Conservation (phyloP, 176 grass and related monocot genomes). For the Raddia distichophylla region DNA sequence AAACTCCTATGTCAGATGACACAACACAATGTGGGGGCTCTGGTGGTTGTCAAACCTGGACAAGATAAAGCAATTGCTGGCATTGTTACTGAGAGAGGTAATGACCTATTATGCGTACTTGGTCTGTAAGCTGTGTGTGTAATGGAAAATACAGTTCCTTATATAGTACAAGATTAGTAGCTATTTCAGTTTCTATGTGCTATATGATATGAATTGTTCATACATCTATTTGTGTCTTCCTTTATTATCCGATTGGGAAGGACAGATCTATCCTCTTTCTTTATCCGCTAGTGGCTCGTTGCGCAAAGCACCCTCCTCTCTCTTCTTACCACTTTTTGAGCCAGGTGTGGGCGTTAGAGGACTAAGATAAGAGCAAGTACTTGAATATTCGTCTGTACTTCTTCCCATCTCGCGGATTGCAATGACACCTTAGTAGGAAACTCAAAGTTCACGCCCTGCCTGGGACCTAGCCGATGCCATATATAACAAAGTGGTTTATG, state of each 20-base stretch:
- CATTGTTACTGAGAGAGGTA: conserved; percentile 99
- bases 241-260: too few relatives aligned
- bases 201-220: not conserved
- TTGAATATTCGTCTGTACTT: too few relatives aligned
- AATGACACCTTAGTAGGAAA: too few relatives aligned
- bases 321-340: too few relatives aligned
- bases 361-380: too few relatives aligned
- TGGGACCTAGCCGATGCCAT: too few relatives aligned
- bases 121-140: not conserved
- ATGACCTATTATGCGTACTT: not conserved
- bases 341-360: too few relatives aligned
- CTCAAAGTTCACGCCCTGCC: too few relatives aligned
- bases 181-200: not conserved
- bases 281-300: too few relatives aligned
- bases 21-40: conserved; percentile 93
- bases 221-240: not conserved
- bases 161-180: not conserved
- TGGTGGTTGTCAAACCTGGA: conserved; percentile 93
- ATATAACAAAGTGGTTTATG: not conserved
- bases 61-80: conserved; percentile 74
- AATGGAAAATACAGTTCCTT: conserved; percentile 1
- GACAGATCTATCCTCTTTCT: too few relatives aligned
- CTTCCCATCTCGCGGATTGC: too few relatives aligned
- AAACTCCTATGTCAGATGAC: conserved; percentile 67
- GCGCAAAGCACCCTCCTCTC: too few relatives aligned